Conservation (phyloP, 2,329 filamentous ascomycete genomes). For the Verticillium albo-atrum region DNA sequence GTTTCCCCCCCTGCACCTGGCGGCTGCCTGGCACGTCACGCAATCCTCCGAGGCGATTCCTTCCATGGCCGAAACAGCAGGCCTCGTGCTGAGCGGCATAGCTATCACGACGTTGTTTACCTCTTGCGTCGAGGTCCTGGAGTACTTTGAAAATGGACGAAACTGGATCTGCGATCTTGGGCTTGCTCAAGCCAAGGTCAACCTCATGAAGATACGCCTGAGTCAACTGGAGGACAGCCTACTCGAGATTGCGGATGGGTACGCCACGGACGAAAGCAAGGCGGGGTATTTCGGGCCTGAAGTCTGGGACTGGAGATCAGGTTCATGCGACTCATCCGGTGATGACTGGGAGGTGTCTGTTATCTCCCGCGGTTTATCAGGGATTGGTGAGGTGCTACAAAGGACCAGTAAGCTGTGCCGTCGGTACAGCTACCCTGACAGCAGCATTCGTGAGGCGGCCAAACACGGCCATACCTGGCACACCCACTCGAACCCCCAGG, state of each 20-base stretch:
- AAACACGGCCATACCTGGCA: neutral
- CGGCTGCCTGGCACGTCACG: constrained; percentile 40
- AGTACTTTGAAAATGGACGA: neutral
- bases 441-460: neutral
- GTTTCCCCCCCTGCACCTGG: no score
- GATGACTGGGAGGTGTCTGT: neutral
- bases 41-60: constrained; percentile 23
- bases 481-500: neutral
- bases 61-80: constrained; percentile 16
- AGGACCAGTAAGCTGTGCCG: neutral
- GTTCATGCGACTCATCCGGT: no score
- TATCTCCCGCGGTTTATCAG: neutral
- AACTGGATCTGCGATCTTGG: neutral
- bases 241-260: neutral
- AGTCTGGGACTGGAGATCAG: neutral
- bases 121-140: neutral
- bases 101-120: neutral
- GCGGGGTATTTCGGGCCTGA: neutral
- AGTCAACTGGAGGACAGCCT: neutral
- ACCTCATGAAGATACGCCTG: neutral
- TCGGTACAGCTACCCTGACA: neutral
- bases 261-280: neutral
- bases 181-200: neutral
- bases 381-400: neutral
- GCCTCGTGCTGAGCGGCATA: neutral